Base-by-base conservation (phyloP, 2,329 filamentous ascomycete genomes). In the Phialophora chinensis region DNA sequence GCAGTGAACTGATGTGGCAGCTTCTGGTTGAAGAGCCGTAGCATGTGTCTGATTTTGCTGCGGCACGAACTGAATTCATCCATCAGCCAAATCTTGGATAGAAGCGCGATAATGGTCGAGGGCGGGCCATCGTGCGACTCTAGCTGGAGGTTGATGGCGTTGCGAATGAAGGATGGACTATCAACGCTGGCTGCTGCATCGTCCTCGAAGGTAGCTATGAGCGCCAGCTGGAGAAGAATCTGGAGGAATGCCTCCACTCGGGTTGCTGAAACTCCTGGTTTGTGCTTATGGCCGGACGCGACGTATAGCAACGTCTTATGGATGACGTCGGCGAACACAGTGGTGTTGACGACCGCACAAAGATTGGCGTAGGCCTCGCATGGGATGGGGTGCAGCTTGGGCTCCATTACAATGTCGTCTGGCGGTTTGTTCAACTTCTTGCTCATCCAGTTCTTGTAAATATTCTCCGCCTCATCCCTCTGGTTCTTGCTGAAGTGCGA, bases 401-500 rank as follows among this genome's bases (percentile, higher is more conserved):
- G 93, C 77, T 98, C 94, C 75, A 92, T 97, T 2, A 98, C 93
- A 66, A 98, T 89, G 62, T 97, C 93, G 49, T 92, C 88, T 1
- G 86, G 81, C 52, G 89, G 84, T 76, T 93, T 93, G 20, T 93
- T 93, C 0, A 90, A 92, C 79, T 91, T 93, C 80, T 93, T 93
- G 11, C 93, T 91, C 82, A 95, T 88, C 83, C 91, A 90, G 74
- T 90, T 90, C 73, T 90, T 92, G 80, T 95, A 97, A 2, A 93
- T 90, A 72, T 87, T 89, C 78, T 99, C 95, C 0, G 94, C 92
- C 77, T 99, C 95, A 75, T 99, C 95, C 59, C 95, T 88, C 77
- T 98, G 94, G 74, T 99, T 99, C 76, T 97, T 96, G 74, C 89
- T 96, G 78, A 97, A 99, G 75, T 98, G 93, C 6, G 93, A 91